Base-by-base conservation (phyloP, 495 filamentous ascomycete genomes). In the Penicillium arizonense region DNA sequence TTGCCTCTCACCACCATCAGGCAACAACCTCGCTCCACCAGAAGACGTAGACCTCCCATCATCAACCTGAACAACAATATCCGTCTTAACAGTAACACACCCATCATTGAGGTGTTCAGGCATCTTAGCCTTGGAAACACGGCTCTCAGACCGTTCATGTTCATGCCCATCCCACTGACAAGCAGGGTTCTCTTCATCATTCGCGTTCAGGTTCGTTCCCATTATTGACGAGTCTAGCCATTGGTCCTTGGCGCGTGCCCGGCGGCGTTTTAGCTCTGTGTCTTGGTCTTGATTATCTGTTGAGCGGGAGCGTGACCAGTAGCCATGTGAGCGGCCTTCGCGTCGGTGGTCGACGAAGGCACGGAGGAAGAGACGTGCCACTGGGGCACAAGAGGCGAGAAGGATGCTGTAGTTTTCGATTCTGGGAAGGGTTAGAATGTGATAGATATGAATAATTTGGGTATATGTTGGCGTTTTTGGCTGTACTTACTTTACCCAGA, bases 361-460 rank as follows among this genome's bases (percentile, higher is more conserved):
- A 2, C 65, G 66, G 7, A 69, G 64, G 46, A 69, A 67, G 28
- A 69, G 59, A 11, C 66, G 54, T n/a, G 64, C 62, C 18, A 69
- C 66, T 1, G 66, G 64, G 16, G 69, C 69, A 14, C 64, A 68
- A 3, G 62, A 68, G 10, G 64, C 69, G 34, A 72, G 52, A 5
- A 72, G 55, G 26, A 72, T 72, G 37, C 59, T 62, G 43, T 72
- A 72, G 47, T 72, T 72, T 44, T 72, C 69, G n/a, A 72, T 70
- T 34, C 68, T 71, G 55, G 1, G 13, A 6, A 1, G 6, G n/a
- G 43, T 48, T 34, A 57, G 23, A 33, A 50, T 14, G 23, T 26
- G 24, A 38, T 16, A 36, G 11, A 39, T 13, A 44, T n/a, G 14
- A 26, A 28, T n/a, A 13, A 24, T 28, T 30, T 9, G 1, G 16